These are phyloP conservation scores for Rhizopogon roseolus DNA, from an alignment of 768 basidiomycete species.

Conservation along the genomic window DNA sequence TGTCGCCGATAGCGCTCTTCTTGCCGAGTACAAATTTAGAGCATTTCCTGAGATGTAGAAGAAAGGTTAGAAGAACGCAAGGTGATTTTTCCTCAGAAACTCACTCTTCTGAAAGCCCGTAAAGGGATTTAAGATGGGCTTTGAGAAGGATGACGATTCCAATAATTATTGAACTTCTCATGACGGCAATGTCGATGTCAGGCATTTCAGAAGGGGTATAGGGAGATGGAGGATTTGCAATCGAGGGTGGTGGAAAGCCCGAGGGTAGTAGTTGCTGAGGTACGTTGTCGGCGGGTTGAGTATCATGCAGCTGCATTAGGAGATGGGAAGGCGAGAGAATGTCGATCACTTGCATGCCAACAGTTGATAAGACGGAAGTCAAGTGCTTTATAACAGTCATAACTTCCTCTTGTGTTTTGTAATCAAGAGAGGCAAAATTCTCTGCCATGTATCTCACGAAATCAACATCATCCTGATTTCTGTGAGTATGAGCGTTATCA, in stretches of 20 bases:
- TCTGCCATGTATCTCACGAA: slow-evolving; percentile 93
- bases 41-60: slow-evolving; percentile 65
- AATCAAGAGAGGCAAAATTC: slow-evolving; percentile 88
- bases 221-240: neutral
- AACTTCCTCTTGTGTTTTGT: slow-evolving; percentile 93
- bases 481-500: neutral
- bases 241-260: neutral
- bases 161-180: slow-evolving; percentile 71
- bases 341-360: slow-evolving; percentile 80
- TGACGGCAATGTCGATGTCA: slow-evolving; percentile 24
- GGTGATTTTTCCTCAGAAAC: slow-evolving; percentile 22
- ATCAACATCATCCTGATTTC: slow-evolving; percentile 67
- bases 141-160: slow-evolving; percentile 88
- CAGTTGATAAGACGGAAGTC: slow-evolving; percentile 69
- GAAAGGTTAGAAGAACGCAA: neutral
- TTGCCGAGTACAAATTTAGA: slow-evolving; percentile 82
- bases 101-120: slow-evolving; percentile 89
- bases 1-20: slow-evolving; percentile 88
- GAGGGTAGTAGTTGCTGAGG: slow-evolving; percentile 2
- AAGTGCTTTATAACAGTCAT: slow-evolving; percentile 79
- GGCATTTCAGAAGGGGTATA: neutral
- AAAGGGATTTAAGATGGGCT: slow-evolving; percentile 76
- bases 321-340: slow-evolving; percentile 66
- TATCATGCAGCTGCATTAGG: slow-evolving; percentile 51
- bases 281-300: slow-evolving; percentile 6